Base-by-base conservation (phyloP, 2,329 filamentous ascomycete species). In the Curvularia eragrostidis region DNA sequence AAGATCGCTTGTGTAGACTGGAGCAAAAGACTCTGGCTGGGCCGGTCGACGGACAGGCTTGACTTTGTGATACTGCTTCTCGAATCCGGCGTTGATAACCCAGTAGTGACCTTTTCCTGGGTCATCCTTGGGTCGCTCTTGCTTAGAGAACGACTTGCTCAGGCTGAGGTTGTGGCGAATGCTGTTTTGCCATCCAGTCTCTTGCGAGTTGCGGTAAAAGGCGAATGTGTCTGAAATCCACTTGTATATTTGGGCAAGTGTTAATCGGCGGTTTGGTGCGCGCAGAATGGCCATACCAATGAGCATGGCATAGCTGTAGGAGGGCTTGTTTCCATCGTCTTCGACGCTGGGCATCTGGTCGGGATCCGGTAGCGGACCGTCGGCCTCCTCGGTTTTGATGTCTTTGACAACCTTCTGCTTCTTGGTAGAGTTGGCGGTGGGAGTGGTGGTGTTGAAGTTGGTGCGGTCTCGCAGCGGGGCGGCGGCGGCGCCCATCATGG, bases 61-160 rank as follows among this genome's bases (percentile, higher is more conserved):
- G 73, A 96, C 91, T 78, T 94, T 95, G 77, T 96, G 84, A 75
- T 97, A 98, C 65, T 92, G 88, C 60, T 87, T 85, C 80, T 98
- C 95, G 80, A 91, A 91, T 18, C 94, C 94, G n/a, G 88, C 84
- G 71, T 93, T 88, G 70, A 99, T 97, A 42, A 88, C 87, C 95
- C 95, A 98, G 80, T 98, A 98, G 77, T 97, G 94, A 42, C 95
- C 95, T 79, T 98, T 98, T 69, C 95, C 95, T 3, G 94, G 93
- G 71, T 98, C 95, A 73, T 97, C 93, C 82, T 98, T 98, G 56
- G 93, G 93, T 58, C 95, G 87, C 77, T 97, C 93, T 72, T 96
- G 90, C 80, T 98, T 98, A 75, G 93, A 88, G 73, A 98, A 98
- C 46, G 91, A 91, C 80, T 98, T 98, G 83, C 97, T 96, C 43